Evolutionary conservation across 148 eudicot genomes (phyloP).

Genomic region (Arbutus unedo): DNA sequence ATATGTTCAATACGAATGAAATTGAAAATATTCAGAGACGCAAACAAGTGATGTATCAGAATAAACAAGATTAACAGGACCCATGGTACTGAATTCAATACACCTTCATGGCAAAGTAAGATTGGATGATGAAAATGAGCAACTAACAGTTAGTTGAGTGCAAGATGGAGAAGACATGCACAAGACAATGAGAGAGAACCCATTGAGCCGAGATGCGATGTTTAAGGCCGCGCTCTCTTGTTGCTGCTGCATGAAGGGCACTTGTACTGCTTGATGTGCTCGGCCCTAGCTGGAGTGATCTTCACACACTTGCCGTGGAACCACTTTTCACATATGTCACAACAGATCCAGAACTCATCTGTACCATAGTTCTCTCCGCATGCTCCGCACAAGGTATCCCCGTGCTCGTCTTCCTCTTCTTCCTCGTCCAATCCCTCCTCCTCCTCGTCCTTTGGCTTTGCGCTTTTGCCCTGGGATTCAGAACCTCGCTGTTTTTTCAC

Average conservation of each 20-base stretch:
- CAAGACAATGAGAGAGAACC: neutral
- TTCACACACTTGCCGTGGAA: slow-evolving; percentile 69
- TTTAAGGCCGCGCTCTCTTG: slow-evolving; percentile 46
- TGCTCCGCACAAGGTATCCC: slow-evolving; percentile 57
- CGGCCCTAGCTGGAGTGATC: slow-evolving; percentile 64
- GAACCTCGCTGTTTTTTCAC: slow-evolving; percentile 21
- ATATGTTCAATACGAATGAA: slow-evolving; percentile 9
- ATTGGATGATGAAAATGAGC: neutral
- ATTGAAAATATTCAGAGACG: neutral
- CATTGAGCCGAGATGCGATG: neutral
- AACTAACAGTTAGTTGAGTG: slow-evolving; percentile 20
- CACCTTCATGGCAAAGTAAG: neutral
- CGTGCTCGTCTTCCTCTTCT: slow-evolving; percentile 56
- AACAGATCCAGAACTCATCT: slow-evolving; percentile 67
- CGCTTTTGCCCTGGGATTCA: slow-evolving; percentile 19
- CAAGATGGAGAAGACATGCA: neutral
- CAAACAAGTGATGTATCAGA: neutral
- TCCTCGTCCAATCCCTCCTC: slow-evolving; percentile 43
- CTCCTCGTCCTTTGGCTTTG: slow-evolving; percentile 28
- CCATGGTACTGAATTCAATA: neutral
- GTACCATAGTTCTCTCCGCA: slow-evolving; percentile 56
- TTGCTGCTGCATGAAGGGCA: slow-evolving; percentile 50
- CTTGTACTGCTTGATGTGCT: slow-evolving; percentile 67
- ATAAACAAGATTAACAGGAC: slow-evolving; percentile 13
- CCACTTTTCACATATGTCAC: slow-evolving; percentile 66